phyloP scores from a whole-genome alignment of 345 rosid genomes.

The Cochlearia excelsa region DNA sequence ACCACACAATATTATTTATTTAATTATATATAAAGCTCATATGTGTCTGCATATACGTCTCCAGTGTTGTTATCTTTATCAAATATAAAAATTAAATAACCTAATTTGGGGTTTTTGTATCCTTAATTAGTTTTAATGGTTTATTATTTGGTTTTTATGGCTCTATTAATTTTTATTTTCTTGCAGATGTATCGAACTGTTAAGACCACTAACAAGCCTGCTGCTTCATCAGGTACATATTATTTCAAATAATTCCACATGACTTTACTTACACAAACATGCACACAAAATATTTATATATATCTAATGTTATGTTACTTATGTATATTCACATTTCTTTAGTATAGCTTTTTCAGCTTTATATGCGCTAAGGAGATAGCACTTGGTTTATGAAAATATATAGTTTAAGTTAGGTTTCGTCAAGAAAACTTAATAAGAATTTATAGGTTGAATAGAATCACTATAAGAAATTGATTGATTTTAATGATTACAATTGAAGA shows the following conservation, averaged over 20 bases:
- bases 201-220: conserved; percentile 82
- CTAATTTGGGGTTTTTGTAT: conserved; percentile 1
- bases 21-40: conserved; percentile 28
- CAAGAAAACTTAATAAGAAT: neutral
- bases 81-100: no score
- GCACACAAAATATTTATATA: no score
- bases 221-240: conserved; percentile 70
- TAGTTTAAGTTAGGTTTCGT: conserved; percentile 16
- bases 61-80: conserved; percentile 1
- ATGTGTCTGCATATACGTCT: conserved; percentile 33
- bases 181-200: conserved; percentile 91
- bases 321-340: conserved; percentile 20
- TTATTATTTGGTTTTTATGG: conserved; percentile 9
- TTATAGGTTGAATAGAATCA: neutral
- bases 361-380: conserved; percentile 26
- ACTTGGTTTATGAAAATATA: neutral
- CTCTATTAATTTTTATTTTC: neutral
- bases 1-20: conserved; percentile 31
- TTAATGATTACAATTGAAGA: no score
- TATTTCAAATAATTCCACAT: neutral
- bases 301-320: no score
- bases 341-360: conserved; percentile 28
- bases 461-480: no score
- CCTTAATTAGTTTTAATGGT: neutral
- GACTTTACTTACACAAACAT: no score